A percentile compares a stretch with the other conserved stretches of the same genome.
phyloP scores from a whole-genome alignment of 441 rosid genomes.

The Pelargonium citronellum region DNA sequence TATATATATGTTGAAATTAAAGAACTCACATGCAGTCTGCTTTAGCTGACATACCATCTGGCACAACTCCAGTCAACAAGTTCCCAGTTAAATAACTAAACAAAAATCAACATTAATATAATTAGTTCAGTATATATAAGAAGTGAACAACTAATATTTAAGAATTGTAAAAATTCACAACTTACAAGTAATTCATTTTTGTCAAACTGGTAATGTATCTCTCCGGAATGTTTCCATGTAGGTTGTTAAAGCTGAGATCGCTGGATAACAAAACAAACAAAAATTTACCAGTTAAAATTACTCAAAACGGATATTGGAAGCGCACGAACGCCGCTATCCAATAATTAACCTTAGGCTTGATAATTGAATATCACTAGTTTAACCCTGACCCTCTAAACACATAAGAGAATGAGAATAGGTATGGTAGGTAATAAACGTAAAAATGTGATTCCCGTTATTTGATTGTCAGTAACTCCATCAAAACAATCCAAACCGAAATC shows the following conservation, averaged over 20 bases:
- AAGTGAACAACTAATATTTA: no score
- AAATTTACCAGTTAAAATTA: no score
- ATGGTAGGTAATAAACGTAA: background rate
- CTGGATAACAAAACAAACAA: conserved; percentile 30
- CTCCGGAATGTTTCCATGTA: conserved; percentile 59
- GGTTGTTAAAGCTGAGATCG: conserved; percentile 73
- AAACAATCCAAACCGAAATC: background rate
- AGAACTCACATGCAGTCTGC: conserved; percentile 34
- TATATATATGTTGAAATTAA: no score
- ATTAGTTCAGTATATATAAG: no score
- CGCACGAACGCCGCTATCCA: no score
- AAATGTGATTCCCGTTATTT: background rate
- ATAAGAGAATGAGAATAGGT: background rate
- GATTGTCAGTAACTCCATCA: background rate
- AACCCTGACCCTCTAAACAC: no score
- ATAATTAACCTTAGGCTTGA: no score
- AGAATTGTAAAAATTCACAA: no score
- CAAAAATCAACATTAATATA: conserved; percentile 7
- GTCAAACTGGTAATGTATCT: conserved; percentile 33
- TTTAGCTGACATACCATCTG: conserved; percentile 31
- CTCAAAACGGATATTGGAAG: no score
- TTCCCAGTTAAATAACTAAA: conserved; percentile 52
- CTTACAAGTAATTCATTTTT: conserved; percentile 62
- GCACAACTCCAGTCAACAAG: conserved; percentile 39
- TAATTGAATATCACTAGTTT: no score